A percentile compares a stretch with the other conserved stretches of the same genome.
Conservation (phyloP, 108 stramenopile genomes). For the Nitzschia inconspicua region DNA sequence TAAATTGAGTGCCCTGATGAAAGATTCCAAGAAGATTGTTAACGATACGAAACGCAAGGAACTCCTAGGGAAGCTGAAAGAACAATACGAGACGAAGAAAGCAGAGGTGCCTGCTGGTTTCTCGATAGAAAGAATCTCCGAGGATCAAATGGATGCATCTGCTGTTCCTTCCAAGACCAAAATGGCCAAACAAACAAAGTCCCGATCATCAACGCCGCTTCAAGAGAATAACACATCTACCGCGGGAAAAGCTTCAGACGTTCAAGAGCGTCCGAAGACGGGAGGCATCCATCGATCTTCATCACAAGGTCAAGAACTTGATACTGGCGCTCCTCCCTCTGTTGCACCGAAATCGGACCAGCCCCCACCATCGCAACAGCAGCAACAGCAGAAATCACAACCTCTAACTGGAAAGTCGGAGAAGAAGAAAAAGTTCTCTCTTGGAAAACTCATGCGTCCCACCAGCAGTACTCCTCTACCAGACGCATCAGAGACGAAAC, state of each 20-base stretch:
- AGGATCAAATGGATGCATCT: neutral
- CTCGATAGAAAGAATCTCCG: constrained; percentile 10
- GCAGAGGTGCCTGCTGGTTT: constrained; percentile 24
- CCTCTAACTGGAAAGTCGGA: neutral
- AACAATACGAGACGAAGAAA: constrained; percentile 12
- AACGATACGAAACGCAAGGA: neutral
- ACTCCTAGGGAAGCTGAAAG: constrained; percentile 8
- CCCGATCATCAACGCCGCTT: no score
- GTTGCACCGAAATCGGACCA: no score
- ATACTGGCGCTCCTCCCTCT: no score
- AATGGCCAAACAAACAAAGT: no score
- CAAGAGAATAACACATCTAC: neutral
- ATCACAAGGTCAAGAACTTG: neutral
- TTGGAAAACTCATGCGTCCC: constrained; percentile 24
- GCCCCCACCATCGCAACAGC: no score
- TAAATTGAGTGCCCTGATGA: constrained; percentile 23
- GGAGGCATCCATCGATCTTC: neutral
- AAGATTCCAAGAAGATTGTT: constrained; percentile 28
- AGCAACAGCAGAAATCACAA: neutral
- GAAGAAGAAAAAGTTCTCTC: constrained; percentile 28
- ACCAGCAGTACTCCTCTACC: constrained; percentile 3
- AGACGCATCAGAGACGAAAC: constrained; percentile 1
- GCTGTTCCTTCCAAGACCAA: no score
- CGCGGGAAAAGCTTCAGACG: neutral
- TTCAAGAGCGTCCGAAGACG: neutral